A percentile compares a stretch with the other conserved stretches of the same genome.
Conservation (phyloP, 2,329 filamentous ascomycete genomes). For the Akanthomyces dipterigenus region DNA sequence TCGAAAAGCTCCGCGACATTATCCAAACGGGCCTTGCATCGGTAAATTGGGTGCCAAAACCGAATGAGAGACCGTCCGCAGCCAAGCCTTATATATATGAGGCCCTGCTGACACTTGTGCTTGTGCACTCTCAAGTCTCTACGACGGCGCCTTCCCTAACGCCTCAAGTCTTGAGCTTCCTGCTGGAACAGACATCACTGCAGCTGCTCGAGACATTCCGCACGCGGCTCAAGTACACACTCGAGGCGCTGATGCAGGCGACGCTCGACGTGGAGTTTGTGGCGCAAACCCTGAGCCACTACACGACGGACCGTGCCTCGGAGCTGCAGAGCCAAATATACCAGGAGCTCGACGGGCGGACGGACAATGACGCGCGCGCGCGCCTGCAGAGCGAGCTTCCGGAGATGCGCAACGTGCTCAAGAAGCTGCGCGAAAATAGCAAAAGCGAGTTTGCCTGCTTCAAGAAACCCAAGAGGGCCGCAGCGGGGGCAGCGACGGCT, state of each 20-base stretch:
- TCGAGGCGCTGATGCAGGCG: constrained; percentile 87
- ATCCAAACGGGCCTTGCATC: constrained; percentile 67
- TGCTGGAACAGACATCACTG: constrained; percentile 73
- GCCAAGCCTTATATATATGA: constrained; percentile 88
- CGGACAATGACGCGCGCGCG: constrained; percentile 77
- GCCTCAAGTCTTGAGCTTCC: constrained; percentile 72
- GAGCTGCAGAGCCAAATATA: constrained; percentile 87
- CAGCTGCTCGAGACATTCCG: constrained; percentile 78
- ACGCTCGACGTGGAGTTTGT: constrained; percentile 97
- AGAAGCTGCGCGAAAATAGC: constrained; percentile 73
- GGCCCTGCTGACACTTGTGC: constrained; percentile 74
- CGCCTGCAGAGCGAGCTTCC: constrained; percentile 79
- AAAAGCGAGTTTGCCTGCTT: constrained; percentile 87
- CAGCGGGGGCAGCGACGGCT: constrained; percentile 8
- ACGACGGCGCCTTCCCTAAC: constrained; percentile 73
- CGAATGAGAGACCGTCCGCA: constrained; percentile 56
- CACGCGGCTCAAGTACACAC: constrained; percentile 60
- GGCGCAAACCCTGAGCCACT: constrained; percentile 84
- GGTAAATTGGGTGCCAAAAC: constrained; percentile 61
- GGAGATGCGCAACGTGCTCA: constrained; percentile 81
- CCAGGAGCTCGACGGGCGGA: constrained; percentile 79
- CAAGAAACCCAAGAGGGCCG: constrained; percentile 52
- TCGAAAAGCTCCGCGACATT: constrained; percentile 59
- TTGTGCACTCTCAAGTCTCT: constrained; percentile 84
- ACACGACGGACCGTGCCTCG: constrained; percentile 75